Evolutionary conservation across 2,329 filamentous ascomycete genomes (phyloP).

Genomic region (Hyphodiscus sp.): DNA sequence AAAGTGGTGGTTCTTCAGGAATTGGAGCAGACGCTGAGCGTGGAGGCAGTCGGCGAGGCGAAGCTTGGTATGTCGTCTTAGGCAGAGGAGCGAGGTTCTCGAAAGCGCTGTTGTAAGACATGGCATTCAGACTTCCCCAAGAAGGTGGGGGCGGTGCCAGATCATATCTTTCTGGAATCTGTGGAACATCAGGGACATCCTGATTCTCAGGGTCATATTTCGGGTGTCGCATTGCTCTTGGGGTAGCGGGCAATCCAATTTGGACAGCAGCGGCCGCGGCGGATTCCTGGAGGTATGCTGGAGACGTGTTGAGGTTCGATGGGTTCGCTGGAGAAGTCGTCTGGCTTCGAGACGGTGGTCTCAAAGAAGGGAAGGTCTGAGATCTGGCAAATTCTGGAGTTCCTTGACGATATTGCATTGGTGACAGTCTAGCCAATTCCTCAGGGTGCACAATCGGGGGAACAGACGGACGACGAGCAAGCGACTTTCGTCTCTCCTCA

Average conservation of each 20-base stretch:
- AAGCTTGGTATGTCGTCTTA: conserved; percentile 28
- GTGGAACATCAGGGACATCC: conserved; percentile 50
- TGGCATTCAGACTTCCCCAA: conserved; percentile 22
- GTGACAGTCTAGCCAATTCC: conserved; percentile 37
- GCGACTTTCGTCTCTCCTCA: conserved; percentile 78
- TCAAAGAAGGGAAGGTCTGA: conserved; percentile 26
- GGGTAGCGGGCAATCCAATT: conserved; percentile 82
- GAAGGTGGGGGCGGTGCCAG: conserved; percentile 10
- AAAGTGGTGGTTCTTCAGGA: conserved; percentile 37
- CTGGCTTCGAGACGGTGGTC: conserved; percentile 51
- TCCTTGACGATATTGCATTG: conserved; percentile 18
- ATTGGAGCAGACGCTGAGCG: conserved; percentile 58
- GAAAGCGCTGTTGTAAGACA: conserved; percentile 22
- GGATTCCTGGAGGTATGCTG: conserved; percentile 38
- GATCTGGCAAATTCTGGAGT: conserved; percentile 21
- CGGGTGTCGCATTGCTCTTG: conserved; percentile 79
- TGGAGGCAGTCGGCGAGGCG: conserved; percentile 41
- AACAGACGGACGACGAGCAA: conserved; percentile 72
- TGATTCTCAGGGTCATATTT: conserved; percentile 56
- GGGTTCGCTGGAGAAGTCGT: conserved; percentile 46
- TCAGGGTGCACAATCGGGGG: conserved; percentile 73
- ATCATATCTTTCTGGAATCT: conserved; percentile 42
- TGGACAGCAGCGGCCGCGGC: conserved; percentile 39
- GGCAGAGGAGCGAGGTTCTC: conserved; percentile 28
- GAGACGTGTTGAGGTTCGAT: conserved; percentile 21